These are phyloP conservation scores for Xylariaceae sp. DNA, from an alignment of 2,329 filamentous ascomycete species.

Conservation along the genomic window DNA sequence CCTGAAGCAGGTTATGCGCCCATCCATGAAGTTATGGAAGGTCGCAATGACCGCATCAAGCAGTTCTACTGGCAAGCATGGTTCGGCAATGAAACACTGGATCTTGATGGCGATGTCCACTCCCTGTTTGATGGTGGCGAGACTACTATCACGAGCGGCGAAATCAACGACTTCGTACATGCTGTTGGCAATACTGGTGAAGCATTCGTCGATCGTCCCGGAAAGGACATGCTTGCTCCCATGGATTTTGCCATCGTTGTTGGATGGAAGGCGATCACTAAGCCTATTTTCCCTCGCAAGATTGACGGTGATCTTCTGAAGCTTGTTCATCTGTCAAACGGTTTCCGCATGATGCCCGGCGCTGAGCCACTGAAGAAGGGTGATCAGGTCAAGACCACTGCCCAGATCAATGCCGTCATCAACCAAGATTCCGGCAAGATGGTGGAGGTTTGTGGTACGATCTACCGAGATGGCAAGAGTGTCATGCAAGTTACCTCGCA, in stretches of 20 bases:
- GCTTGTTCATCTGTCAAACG: conserved; percentile 93
- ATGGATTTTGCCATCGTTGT: conserved; percentile 99
- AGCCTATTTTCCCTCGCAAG: conserved; percentile 94
- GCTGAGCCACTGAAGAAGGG: conserved; percentile 94
- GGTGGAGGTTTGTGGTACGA: conserved; percentile 99
- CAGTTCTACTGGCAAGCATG: conserved; percentile 98
- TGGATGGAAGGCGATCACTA: conserved; percentile 98
- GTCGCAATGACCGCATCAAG: conserved; percentile 96
- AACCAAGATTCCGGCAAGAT: conserved; percentile 99
- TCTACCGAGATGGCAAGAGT: conserved; percentile 71
- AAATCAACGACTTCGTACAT: conserved; percentile 98
- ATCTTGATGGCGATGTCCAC: conserved; percentile 79
- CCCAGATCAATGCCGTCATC: conserved; percentile 94
- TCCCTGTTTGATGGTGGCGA: conserved; percentile 86
- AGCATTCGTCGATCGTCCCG: conserved; percentile 91
- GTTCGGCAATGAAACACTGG: conserved; percentile 82
- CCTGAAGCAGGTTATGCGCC: conserved; percentile 97
- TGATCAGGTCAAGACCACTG: conserved; percentile 85
- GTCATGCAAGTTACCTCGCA: conserved; percentile 99
- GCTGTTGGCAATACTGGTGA: conserved; percentile 97
- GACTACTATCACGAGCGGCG: conserved; percentile 80
- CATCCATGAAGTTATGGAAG: conserved; percentile 92
- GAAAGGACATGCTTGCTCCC: conserved; percentile 88
- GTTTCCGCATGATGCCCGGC: conserved; percentile 96
- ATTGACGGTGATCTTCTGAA: conserved; percentile 96